These are phyloP conservation scores for Pleurotus djamor DNA, from an alignment of 768 basidiomycete species.

Conservation along the genomic window DNA sequence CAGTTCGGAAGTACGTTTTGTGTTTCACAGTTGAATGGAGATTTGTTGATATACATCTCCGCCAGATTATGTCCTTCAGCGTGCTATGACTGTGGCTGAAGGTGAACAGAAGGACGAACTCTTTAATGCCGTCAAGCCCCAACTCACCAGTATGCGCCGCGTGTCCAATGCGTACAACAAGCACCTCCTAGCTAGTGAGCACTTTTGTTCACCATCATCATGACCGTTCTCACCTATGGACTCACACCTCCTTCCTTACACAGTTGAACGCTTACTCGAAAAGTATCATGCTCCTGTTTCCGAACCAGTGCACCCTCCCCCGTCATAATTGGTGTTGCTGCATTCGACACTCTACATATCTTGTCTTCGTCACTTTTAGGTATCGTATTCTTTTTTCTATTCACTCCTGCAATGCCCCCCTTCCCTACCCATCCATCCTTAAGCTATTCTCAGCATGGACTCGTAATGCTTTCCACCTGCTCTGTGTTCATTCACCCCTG, in stretches of 20 bases:
- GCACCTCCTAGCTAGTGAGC: constrained; percentile 78
- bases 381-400: background rate
- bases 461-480: constrained; percentile 6
- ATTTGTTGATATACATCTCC: constrained; percentile 2
- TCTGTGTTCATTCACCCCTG: constrained; percentile 1
- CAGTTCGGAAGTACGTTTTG: constrained; percentile 77
- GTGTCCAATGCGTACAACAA: constrained; percentile 75
- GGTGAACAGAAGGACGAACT: constrained; percentile 71
- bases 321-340: constrained; percentile 12
- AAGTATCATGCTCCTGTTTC: constrained; percentile 33
- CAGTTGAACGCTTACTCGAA: constrained; percentile 72
- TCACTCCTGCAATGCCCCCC: background rate
- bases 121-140: constrained; percentile 59
- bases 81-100: constrained; percentile 67
- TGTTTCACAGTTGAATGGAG: background rate
- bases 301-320: constrained; percentile 13
- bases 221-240: too few relatives aligned
- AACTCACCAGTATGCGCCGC: constrained; percentile 68
- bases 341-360: constrained; percentile 13
- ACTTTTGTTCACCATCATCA: background rate
- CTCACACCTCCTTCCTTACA: background rate
- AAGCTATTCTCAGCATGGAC: constrained; percentile 3
- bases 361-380: background rate
- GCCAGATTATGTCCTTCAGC: constrained; percentile 84
- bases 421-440: constrained; percentile 4